Evolutionary conservation across 192 early-diverging fungal species (phyloP), one percentile per base, ranked within the genome.

Genomic region (Polychytrium aggregatum): DNA sequence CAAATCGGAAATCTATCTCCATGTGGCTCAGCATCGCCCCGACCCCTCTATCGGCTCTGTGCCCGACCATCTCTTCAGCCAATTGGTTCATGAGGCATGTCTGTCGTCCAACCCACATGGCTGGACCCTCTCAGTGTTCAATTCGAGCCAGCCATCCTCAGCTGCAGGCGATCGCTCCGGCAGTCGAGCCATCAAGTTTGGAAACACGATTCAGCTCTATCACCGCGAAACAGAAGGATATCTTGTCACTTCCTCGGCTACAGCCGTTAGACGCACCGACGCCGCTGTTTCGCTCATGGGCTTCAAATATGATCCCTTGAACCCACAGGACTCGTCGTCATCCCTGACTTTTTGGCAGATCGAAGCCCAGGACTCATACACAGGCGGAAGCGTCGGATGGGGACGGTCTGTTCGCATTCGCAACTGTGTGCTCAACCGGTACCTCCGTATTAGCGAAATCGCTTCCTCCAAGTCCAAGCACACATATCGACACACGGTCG

Each of bases 171-270:
- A n/a, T n/a, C n/a, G n/a, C n/a, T n/a, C n/a, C n/a, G n/a, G n/a
- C n/a, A n/a, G n/a, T n/a, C n/a, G n/a, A n/a, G n/a, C n/a, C n/a
- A 41, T 41, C 40, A 5, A 7, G 7, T 9, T 9, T 10, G 62
- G 62, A 28, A 49, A 51, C 25, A 51, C 43, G 34, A 62, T 64
- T n/a, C 28, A 52, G 4, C 33, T 64, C 13, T 64, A 60, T 28
- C 62, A 64, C 33, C 63, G 62, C 22, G 62, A 64, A 27, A 41
- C 22, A n/a, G 41, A 39, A n/a, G 62, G 52, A 36, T 64, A 64
- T 33, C 28, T 64, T 3, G 16, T 38, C 26, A 18, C 17, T 5
- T 36, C 18, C 14, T 10, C 27, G 9, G 41, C 48, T 7, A 21
- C 56, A 16, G 52, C 48, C 6, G 33, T 42, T 10, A 40, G 36